phyloP scores from a whole-genome alignment of 495 filamentous ascomycete species.

The Penicillium coprophilum region DNA sequence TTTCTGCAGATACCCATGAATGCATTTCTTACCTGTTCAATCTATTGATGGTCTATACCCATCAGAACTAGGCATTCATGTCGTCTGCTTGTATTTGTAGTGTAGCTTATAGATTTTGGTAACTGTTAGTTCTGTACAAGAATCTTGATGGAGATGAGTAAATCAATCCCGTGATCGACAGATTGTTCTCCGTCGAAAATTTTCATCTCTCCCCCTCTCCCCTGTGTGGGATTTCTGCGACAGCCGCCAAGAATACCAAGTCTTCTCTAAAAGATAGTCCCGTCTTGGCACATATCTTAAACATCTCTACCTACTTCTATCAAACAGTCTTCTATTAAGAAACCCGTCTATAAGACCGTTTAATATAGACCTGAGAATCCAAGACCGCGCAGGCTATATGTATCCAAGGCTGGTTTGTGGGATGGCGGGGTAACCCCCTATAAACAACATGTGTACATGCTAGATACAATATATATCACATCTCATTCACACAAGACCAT shows the following conservation, averaged over 20 bases:
- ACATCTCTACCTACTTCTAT: background rate
- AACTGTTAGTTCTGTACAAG: no score
- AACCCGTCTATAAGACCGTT: background rate
- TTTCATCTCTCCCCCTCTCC: background rate
- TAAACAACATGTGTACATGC: background rate
- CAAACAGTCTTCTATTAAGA: background rate
- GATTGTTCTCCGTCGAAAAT: no score
- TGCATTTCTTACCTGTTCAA: conserved; percentile 45
- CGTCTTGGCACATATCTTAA: background rate
- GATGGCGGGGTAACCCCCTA: background rate
- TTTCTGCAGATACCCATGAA: conserved; percentile 51
- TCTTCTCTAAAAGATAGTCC: background rate
- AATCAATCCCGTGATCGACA: no score
- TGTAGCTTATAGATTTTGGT: conserved; percentile 1
- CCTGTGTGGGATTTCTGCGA: background rate
- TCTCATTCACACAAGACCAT: background rate
- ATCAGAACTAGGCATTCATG: conserved; percentile 32
- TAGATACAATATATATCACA: background rate
- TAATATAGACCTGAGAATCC: background rate
- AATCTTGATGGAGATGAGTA: no score
- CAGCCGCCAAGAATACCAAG: background rate
- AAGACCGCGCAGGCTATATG: background rate
- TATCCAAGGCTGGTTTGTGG: background rate
- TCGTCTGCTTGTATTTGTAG: conserved; percentile 19
- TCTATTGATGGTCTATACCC: conserved; percentile 18